phyloP scores from a whole-genome alignment of 495 filamentous ascomycete species.

The Hyaloscypha finlandica region DNA sequence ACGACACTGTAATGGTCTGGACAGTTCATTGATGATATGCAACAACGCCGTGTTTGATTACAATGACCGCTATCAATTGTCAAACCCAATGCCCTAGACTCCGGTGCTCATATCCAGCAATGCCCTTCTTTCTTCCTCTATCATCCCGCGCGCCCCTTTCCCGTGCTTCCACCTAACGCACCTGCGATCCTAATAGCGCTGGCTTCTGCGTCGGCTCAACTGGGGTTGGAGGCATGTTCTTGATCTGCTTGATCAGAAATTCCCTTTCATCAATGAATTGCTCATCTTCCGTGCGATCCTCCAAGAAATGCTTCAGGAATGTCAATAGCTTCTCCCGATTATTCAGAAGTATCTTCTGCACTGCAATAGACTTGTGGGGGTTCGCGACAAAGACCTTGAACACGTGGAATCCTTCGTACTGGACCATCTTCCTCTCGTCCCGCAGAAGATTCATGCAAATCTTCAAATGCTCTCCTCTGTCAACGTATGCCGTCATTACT shows the following conservation, averaged over 20 bases:
- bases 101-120: constrained; percentile 24
- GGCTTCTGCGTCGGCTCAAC: constrained; percentile 51
- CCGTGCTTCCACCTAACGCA: constrained; percentile 16
- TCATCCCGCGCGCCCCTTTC: neutral
- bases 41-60: constrained; percentile 24
- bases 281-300: constrained; percentile 95
- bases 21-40: constrained; percentile 17
- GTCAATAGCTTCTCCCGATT: constrained; percentile 87
- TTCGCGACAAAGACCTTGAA: constrained; percentile 99
- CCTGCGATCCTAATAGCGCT: constrained; percentile 31
- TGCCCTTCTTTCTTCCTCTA: constrained; percentile 11
- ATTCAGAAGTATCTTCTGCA: constrained; percentile 93
- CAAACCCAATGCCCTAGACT: constrained; percentile 29
- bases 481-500: constrained; percentile 97
- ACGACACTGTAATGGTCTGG: neutral
- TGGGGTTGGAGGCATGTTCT: constrained; percentile 69
- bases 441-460: constrained; percentile 94
- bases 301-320: constrained; percentile 88
- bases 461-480: constrained; percentile 92
- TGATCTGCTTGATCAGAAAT: constrained; percentile 93
- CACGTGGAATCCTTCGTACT: constrained; percentile 98
- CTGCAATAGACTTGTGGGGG: constrained; percentile 89
- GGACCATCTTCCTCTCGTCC: constrained; percentile 97
- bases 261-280: constrained; percentile 98
- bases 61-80: constrained; percentile 21